Evolutionary conservation across 2,329 filamentous ascomycete species (phyloP).

Genomic region (Claviceps pusilla): DNA sequence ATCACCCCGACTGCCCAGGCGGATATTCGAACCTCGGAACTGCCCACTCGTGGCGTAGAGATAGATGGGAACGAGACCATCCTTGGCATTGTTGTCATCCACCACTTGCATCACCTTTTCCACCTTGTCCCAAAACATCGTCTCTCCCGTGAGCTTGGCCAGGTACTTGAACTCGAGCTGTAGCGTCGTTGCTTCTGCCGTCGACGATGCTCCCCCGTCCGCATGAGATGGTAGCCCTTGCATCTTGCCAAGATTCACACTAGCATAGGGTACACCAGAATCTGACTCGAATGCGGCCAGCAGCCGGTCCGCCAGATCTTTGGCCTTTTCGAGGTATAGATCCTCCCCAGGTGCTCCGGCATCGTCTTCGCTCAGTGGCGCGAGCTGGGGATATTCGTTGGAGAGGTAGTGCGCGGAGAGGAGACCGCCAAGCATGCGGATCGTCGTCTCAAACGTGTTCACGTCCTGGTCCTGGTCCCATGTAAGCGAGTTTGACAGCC

Average conservation of each 20-base stretch:
- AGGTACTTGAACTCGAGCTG: constrained; percentile 97
- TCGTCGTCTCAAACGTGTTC: constrained; percentile 95
- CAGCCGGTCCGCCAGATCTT: constrained; percentile 77
- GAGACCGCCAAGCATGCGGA: constrained; percentile 88
- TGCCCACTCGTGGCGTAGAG: constrained; percentile 64
- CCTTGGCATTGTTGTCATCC: constrained; percentile 63
- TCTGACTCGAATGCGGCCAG: constrained; percentile 75
- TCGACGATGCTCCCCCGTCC: constrained; percentile 79
- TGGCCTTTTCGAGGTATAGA: constrained; percentile 88
- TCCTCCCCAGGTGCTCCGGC: constrained; percentile 65
- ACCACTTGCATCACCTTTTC: constrained; percentile 87
- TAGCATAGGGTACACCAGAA: constrained; percentile 79
- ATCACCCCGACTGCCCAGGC: constrained; percentile 83
- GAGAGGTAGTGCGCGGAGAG: constrained; percentile 93
- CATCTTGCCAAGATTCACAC: constrained; percentile 68
- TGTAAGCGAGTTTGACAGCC: constrained; percentile 65
- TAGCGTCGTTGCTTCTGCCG: constrained; percentile 79
- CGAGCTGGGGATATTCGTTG: constrained; percentile 63
- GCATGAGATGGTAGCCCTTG: constrained; percentile 67
- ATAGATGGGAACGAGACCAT: constrained; percentile 84
- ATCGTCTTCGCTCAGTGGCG: constrained; percentile 57
- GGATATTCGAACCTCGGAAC: constrained; percentile 75
- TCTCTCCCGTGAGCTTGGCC: constrained; percentile 84
- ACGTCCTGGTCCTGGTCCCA: constrained; percentile 93
- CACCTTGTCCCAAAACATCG: constrained; percentile 78